A percentile compares a stretch with the other conserved stretches of the same genome.
phyloP scores from a whole-genome alignment of 805 yeast genomes.

The Myxozyma mucilagina region DNA sequence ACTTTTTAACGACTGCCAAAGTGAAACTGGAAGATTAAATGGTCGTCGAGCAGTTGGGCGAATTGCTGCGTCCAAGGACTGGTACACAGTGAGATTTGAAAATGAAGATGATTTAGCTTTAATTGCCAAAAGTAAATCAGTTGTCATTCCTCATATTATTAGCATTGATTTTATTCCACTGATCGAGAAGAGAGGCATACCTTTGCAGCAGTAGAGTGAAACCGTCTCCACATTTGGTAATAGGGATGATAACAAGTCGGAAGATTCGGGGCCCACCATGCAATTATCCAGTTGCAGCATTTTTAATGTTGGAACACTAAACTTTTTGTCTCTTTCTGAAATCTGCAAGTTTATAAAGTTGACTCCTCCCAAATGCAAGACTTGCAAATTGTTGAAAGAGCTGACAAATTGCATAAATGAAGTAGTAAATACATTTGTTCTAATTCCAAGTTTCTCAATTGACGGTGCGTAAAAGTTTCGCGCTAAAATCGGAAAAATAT shows the following conservation, averaged over 20 bases:
- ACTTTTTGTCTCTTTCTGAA: constrained; percentile 6
- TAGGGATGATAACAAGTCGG: constrained; percentile 7
- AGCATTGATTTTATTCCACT: too few species aligned
- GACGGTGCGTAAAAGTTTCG: constrained; percentile 20
- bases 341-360: constrained; percentile 7
- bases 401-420: constrained; percentile 25
- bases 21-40: too few species aligned
- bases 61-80: too few species aligned
- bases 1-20: too few species aligned
- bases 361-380: constrained; percentile 12
- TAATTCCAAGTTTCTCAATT: constrained; percentile 7
- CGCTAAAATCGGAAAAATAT: constrained; percentile 20
- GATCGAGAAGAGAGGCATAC: not conserved
- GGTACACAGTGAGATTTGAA: too few species aligned
- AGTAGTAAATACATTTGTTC: constrained; percentile 13
- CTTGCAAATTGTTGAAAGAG: constrained; percentile 10
- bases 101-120: too few species aligned
- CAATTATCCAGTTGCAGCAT: constrained; percentile 11
- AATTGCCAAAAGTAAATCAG: too few species aligned
- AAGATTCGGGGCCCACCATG: not conserved
- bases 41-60: too few species aligned
- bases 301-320: constrained; percentile 2
- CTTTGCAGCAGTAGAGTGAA: constrained; percentile 5
- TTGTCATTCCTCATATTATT: too few species aligned
- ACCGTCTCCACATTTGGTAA: constrained; percentile 11